Base-by-base conservation (phyloP, 2,329 filamentous ascomycete species). In the Colletotrichum liriopes region DNA sequence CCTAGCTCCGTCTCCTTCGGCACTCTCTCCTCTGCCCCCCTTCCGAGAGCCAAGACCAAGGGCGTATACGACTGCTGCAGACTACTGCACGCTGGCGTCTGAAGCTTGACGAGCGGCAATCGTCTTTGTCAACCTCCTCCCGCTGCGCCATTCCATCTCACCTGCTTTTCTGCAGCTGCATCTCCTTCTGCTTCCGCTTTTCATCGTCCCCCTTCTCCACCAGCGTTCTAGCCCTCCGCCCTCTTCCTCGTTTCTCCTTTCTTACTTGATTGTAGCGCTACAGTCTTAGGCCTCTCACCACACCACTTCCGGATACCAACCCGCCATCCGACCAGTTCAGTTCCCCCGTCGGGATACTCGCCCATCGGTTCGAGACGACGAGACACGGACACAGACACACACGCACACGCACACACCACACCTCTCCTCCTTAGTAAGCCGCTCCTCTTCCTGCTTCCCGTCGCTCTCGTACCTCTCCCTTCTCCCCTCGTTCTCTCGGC, bases 391-490 rank as follows among this genome's bases (percentile, higher is more conserved):
- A 23, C 26, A 20, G 5, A 61, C 41, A 61, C 58, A 16, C 18
- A 29, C 56, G 18, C 41, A n/a, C 41, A 60, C 16, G 23, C 23
- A 35, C 41, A 29, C 37, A 60, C 26, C 41, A 35, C 37, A 23
- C 20, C 11, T 39, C 12, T 64, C 47, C 59, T 72, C 47, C 59
- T 72, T 54, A 72, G 56, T 72, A 64, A 70, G 66, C 65, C 60
- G 23, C 47, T 45, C 26, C 18, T 45, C 20, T 39, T 61, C 16
- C 54, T 55, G 52, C 70, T 59, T 60, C 45, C 63, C 45, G 47
- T 72, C 47, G 56, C 70, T 49, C 65, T 64, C 49, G 3, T 54
- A 70, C 60, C 39, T 35, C 23, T 54, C 5, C 12, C 61, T 18
- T 26, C 51, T 8, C 7, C 39, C 63, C 26, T 60, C 47, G 35